Base-by-base conservation (phyloP, 2,329 filamentous ascomycete species). In the Paradendryphiella salina region DNA sequence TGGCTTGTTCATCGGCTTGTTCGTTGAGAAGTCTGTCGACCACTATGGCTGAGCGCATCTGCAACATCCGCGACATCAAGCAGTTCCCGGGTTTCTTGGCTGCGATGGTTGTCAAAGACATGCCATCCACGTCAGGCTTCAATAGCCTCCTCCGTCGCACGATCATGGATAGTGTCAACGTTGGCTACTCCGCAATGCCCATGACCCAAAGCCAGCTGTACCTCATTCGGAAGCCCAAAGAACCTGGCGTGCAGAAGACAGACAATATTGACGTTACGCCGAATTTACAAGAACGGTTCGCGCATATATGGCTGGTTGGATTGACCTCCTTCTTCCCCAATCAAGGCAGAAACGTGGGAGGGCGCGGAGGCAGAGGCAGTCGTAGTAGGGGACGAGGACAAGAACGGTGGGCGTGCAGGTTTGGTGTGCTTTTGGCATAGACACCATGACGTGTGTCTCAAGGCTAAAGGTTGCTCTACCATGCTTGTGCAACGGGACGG, bases 71-170 rank as follows among this genome's bases (percentile, higher is more conserved):
- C 51, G 54, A 63, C 1, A 71, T 81, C 37, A 56, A 73, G 32
- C 62, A 66, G 23, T 81, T 80, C 51, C 69, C 72, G 1, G 61
- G 65, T 2, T 80, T 81, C 46, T 51, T 80, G 23, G 41, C 29
- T 0, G 69, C 69, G 28, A 80, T 81, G 77, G 76, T 75, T 4
- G 58, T 81, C 3, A 43, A 45, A 3, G 2, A 54, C 1, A 40
- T 60, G n/a, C 60, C 63, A 0, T 48, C 47, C 9, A 61, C 60
- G 47, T 46, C 46, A 1, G 23, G 63, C 11, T 67, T 70, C 35
- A 60, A 56, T 1, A 31, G 54, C 1, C 67, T 66, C 29, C 49
- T 70, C 13, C 59, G 59, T 13, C 55, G 57, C 2, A 64, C 59
- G 3, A 59, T 70, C 14, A 50, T n/a, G 9, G 60, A 65, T 11